These are phyloP conservation scores for Daldinia caldariorum DNA, from an alignment of 495 filamentous ascomycete species.

Conservation along the genomic window DNA sequence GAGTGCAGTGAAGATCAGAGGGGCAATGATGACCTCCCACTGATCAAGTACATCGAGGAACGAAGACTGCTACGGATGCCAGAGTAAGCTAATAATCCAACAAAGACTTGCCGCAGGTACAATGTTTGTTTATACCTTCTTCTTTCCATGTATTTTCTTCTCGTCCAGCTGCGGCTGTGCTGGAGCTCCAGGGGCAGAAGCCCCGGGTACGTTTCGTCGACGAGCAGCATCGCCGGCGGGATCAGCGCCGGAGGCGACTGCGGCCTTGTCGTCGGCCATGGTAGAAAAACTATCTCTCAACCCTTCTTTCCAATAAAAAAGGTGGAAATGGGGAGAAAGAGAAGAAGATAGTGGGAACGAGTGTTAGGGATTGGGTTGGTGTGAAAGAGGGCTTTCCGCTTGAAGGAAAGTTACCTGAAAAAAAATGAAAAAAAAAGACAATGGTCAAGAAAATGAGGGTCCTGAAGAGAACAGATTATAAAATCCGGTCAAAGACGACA, in stretches of 20 bases:
- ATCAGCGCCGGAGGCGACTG: slow-evolving; percentile 73
- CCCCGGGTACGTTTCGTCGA: slow-evolving; percentile 75
- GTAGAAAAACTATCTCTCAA: slow-evolving; percentile 24
- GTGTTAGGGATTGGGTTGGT: slow-evolving; percentile 25
- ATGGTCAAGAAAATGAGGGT: slow-evolving; percentile 35
- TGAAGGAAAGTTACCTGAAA: not conserved
- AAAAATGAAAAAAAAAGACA: slow-evolving; percentile 11
- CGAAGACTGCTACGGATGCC: slow-evolving; percentile 54
- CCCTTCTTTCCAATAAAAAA: slow-evolving; percentile 26
- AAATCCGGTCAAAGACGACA: slow-evolving; percentile 40
- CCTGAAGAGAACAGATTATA: slow-evolving; percentile 42
- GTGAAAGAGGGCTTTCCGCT: slow-evolving; percentile 27
- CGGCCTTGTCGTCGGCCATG: slow-evolving; percentile 64
- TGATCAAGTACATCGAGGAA: slow-evolving; percentile 72
- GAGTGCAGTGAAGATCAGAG: slow-evolving; percentile 84
- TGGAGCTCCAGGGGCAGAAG: slow-evolving; percentile 52
- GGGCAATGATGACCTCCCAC: slow-evolving; percentile 88
- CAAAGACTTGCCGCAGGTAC: slow-evolving; percentile 1
- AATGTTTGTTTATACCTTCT: slow-evolving; percentile 61
- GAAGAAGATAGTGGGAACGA: slow-evolving; percentile 39
- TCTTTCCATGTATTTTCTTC: slow-evolving; percentile 68
- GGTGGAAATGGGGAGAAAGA: slow-evolving; percentile 26
- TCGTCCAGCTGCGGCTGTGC: slow-evolving; percentile 61
- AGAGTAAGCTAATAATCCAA: slow-evolving; percentile 15
- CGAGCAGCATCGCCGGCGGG: slow-evolving; percentile 70